Conservation (phyloP, 495 filamentous ascomycete species). For the Aspergillus conjunctus region DNA sequence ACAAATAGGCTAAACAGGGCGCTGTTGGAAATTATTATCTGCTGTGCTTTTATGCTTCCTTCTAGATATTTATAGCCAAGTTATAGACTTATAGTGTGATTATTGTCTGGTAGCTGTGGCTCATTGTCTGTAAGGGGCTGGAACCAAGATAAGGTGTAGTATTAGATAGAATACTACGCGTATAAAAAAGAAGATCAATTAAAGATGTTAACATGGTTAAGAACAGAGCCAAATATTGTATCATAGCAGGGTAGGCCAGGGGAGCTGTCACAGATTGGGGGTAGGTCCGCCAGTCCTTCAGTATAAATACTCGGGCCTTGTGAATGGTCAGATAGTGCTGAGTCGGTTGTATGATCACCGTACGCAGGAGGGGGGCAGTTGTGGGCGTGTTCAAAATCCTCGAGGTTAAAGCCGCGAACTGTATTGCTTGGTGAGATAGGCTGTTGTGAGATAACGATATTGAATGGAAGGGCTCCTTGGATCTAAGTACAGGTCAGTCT, state of each 20-base stretch:
- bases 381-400: slow-evolving; percentile 8
- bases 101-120: no score
- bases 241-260: not conserved
- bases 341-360: slow-evolving; percentile 13
- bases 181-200: no score
- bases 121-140: no score
- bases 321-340: not conserved
- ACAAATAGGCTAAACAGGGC: no score
- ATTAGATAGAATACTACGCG: no score
- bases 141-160: no score
- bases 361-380: slow-evolving; percentile 24
- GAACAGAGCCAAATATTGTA: not conserved
- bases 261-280: not conserved
- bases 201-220: no score
- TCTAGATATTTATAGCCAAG: no score
- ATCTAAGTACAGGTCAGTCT: slow-evolving; percentile 19
- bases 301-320: not conserved
- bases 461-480: slow-evolving; percentile 21
- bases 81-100: no score
- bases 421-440: slow-evolving; percentile 7
- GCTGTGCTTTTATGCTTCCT: no score
- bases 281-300: not conserved
- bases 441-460: slow-evolving; percentile 26
- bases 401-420: slow-evolving; percentile 8
- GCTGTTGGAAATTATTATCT: no score